Evolutionary conservation across 2,329 filamentous ascomycete species (phyloP), one percentile per base, ranked within the genome.

Genomic region (Hymenoscyphus repandus): DNA sequence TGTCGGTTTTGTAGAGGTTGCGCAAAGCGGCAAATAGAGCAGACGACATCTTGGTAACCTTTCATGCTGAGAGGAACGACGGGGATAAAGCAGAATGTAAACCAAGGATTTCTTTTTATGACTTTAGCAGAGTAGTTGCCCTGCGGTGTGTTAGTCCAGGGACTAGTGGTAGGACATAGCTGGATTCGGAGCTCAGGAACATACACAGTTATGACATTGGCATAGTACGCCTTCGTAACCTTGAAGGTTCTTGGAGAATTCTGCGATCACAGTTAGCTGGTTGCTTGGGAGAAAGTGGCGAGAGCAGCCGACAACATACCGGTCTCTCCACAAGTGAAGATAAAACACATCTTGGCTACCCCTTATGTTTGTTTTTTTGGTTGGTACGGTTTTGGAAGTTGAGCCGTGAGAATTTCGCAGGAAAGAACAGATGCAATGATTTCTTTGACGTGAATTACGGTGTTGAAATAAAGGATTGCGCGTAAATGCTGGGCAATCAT

Each of bases 81-180:
- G 44, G 87, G 87, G 47, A 90, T 69, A 69, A 87, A 90, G 74
- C 86, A 90, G 63, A 90, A 83, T 5, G 87, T 90, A 64, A 90
- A 90, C 83, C 85, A 90, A 38, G 82, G 81, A 52, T 83, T 75
- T 52, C 75, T 77, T 67, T 84, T 84, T 62, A 82, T 73, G 51
- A 84, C 80, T 54, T 72, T 73, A 12, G 73, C 82, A 2, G 75
- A 73, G 68, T 78, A 80, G 72, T 85, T 85, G 47, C 82, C 80
- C 64, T 68, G 45, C 13, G 3, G 30, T 11, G 20, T 17, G 40
- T 49, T 50, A 53, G 54, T 45, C 27, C 13, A 6, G 9, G 2
- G 15, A 32, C 18, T 22, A 17, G 18, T 17, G 7, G 13, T 11
- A 22, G 4, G 7, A 40, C 1, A 13, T 27, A 22, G 6, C 18